These are phyloP conservation scores for Neodidymelliopsis sp. DNA, from an alignment of 2,329 filamentous ascomycete genomes.

Conservation along the genomic window DNA sequence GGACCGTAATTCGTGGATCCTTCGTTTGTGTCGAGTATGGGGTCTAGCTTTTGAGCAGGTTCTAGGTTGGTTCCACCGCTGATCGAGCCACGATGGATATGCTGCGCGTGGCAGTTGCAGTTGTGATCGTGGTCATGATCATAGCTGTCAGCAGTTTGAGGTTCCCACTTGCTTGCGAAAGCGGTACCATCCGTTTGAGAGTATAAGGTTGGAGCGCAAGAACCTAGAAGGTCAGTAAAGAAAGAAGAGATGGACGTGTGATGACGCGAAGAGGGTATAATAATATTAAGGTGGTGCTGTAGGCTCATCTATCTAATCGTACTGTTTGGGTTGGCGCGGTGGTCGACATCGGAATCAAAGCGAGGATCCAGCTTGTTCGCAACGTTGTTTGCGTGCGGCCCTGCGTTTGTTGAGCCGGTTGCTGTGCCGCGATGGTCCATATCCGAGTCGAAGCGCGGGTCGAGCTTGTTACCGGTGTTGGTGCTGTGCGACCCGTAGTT, in stretches of 20 bases:
- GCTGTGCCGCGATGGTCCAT: constrained; percentile 28
- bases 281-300: constrained; percentile 17
- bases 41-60: constrained; percentile 25
- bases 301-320: constrained; percentile 25
- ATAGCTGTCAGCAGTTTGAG: neutral
- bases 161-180: constrained; percentile 1
- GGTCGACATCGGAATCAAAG: constrained; percentile 35
- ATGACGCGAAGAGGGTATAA: constrained; percentile 22
- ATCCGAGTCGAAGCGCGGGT: constrained; percentile 43
- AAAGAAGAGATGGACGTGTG: neutral
- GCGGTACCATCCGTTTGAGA: constrained; percentile 18
- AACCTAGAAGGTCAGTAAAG: constrained; percentile 16
- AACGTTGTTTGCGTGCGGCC: constrained; percentile 38
- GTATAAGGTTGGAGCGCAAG: neutral
- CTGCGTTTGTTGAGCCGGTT: constrained; percentile 34
- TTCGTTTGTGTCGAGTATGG: constrained; percentile 14
- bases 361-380: constrained; percentile 41
- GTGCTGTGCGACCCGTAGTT: constrained; percentile 44
- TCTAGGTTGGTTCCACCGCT: constrained; percentile 11
- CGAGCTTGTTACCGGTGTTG: constrained; percentile 43
- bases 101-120: constrained; percentile 7
- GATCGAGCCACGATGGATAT: constrained; percentile 28
- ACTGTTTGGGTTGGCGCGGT: constrained; percentile 35
- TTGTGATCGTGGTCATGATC: constrained; percentile 6
- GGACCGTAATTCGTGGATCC: constrained; percentile 18